A percentile compares a stretch with the other conserved stretches of the same genome.
Evolutionary conservation across 2,329 filamentous ascomycete genomes (phyloP).

Genomic region (Rhynchosporium secalis): DNA sequence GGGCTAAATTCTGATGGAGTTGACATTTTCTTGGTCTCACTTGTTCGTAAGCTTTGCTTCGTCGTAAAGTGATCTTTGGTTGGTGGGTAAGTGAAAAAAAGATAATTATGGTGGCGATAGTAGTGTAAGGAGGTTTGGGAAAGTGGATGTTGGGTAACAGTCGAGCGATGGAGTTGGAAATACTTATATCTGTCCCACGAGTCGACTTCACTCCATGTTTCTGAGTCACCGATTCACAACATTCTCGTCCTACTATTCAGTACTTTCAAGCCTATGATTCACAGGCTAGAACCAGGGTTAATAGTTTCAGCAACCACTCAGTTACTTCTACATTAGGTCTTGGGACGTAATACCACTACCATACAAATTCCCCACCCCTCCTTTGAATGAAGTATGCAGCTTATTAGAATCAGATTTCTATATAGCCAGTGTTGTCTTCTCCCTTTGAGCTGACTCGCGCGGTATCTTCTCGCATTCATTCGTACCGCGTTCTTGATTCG

Average conservation of each 20-base stretch:
- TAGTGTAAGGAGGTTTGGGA: background rate
- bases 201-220: background rate
- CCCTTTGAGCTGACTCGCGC: too few species aligned
- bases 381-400: too few species aligned
- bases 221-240: background rate
- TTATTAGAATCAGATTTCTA: too few species aligned
- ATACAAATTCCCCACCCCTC: too few species aligned
- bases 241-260: background rate
- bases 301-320: background rate
- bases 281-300: background rate
- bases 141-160: background rate
- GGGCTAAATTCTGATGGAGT: slow-evolving; percentile 4
- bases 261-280: background rate
- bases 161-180: background rate
- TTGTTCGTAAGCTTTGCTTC: background rate
- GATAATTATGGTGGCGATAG: background rate
- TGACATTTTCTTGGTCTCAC: background rate
- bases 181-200: background rate
- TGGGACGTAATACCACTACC: too few species aligned
- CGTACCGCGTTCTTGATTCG: too few species aligned
- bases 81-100: background rate
- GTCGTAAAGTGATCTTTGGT: background rate
- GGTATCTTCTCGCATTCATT: too few species aligned
- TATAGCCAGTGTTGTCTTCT: too few species aligned
- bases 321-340: background rate